Base-by-base conservation (phyloP, 139 green algal species). In the Ettlia oleoabundans region DNA sequence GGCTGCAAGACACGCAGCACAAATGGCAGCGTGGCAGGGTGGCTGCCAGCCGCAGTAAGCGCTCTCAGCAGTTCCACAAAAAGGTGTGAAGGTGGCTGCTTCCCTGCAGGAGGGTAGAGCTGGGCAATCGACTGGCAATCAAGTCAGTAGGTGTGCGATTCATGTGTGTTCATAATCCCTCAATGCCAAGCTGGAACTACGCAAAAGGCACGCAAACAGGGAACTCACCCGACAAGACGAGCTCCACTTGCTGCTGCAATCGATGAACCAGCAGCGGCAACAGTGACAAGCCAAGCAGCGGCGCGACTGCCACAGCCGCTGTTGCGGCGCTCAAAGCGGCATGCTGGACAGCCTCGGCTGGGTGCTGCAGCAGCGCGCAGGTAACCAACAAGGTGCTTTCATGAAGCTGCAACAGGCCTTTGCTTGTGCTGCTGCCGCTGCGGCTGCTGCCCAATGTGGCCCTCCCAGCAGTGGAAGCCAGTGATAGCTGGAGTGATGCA, bases 1-100 rank as follows among this genome's bases (percentile, higher is more conserved):
- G 88, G 89, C 66, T 83, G 72, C 33, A 92, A 64, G 32, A 83
- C 78, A 1, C 85, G 78, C 67, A 92, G 32, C 28, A 84, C 83
- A 82, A 89, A 91, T 1, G 89, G 86, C 35, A 86, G 76, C 3
- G 82, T 55, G 2, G 73, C 74, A 5, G 88, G 55, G 33, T 91
- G 84, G 10, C 37, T 3, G 3, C 78, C 78, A 28, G 83, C 65
- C 26, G 78, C 74, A 18, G 83, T 66, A 63, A 91, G 79, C 4
- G 89, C 52, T 37, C 81, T 64, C 52, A 89, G 81, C 76, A 83
- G 52, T 38, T 84, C 76, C 61, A 90, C 75, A 68, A 88, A 76
- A n/a, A 74, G 61, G 28, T 38, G n/a, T 18, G 38, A 37, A 4
- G 61, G 61, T 3, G 40, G n/a, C n/a, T 81, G 37, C 38, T 70